Evolutionary conservation across 257 asterid species (phyloP), one percentile per base, ranked within the genome.

Genomic region (Lithospermum erythrorhizon): DNA sequence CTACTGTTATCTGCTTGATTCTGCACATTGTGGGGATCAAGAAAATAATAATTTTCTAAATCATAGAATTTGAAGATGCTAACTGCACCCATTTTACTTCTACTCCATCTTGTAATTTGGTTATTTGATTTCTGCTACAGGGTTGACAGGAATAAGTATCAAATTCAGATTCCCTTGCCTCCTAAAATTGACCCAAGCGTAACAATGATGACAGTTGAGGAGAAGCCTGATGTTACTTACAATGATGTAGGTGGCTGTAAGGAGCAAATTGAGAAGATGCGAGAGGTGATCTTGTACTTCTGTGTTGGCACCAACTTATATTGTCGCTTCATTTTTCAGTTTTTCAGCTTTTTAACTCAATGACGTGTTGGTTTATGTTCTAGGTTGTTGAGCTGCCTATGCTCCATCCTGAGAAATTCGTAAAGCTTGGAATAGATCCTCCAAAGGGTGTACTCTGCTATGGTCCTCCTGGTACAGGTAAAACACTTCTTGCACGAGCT

Each of bases 121-220:
- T 59, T 21, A 49, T 37, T 21, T 53, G 63, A 25, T 57, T 60
- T 4, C 63, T 57, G 9, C 73, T 71, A 65, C 89, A 91, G 97
- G 30, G 99, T 93, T 65, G 99, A 93, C 78, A 78, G 96, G 59
- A 93, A 86, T 57, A 93, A 93, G 65, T 93, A 89, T 71, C 99
- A 93, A 78, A 93, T 93, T 69, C 99, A 93, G 83, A 93, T 93
- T 64, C 99, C 97, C 1, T 70, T 93, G 76, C 98, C 98, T 21
- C 98, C 98, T 4, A 93, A 89, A 75, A 93, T 93, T 73, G 98
- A 93, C 77, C 98, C 98, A 59, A 93, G 97, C 69, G 96, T 93
- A 29, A 93, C 98, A 41, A 93, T 93, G 98, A 93, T 93, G 98
- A 93, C 98, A 18, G 97, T 93, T 57, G 98, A 89, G 77, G 98